Evolutionary conservation across 148 eudicot species (phyloP).

Genomic region (Persicaria tinctoria): DNA sequence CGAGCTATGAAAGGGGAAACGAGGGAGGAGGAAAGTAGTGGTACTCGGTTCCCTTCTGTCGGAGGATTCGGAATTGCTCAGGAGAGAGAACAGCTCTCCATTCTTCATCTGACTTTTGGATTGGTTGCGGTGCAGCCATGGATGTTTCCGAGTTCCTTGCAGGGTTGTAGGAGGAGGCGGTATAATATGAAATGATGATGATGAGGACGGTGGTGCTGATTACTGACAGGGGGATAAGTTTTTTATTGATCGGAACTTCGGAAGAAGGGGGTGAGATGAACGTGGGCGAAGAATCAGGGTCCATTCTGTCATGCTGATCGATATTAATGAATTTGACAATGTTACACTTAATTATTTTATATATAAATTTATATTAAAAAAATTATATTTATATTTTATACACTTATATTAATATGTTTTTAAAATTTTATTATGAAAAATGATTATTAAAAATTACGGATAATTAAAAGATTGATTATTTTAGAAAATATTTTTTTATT

Average conservation of each 20-base stretch:
- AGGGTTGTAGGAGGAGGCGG: not conserved
- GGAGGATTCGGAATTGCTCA: slow-evolving; percentile 74
- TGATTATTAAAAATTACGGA: too few relatives aligned
- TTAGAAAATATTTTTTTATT: too few relatives aligned
- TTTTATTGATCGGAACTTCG: too few relatives aligned
- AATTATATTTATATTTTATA: too few relatives aligned
- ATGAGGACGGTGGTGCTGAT: not conserved
- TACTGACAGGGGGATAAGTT: not conserved
- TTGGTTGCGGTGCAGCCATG: slow-evolving; percentile 49
- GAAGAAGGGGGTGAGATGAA: not conserved
- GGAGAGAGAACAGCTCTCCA: slow-evolving; percentile 94
- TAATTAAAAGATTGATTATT: too few relatives aligned
- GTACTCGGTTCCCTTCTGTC: slow-evolving; percentile 94
- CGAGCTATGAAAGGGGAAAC: not conserved
- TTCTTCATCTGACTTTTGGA: slow-evolving; percentile 85
- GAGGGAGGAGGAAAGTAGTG: slow-evolving; percentile 1
- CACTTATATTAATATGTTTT: too few relatives aligned
- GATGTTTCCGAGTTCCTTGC: not conserved
- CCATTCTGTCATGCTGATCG: not conserved
- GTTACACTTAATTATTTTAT: too few relatives aligned
- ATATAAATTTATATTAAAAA: too few relatives aligned
- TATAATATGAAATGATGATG: not conserved
- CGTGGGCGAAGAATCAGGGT: not conserved
- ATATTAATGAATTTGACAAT: not conserved
- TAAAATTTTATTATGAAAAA: too few relatives aligned